Evolutionary conservation across 2,329 filamentous ascomycete genomes (phyloP).

Genomic region (Decorospora gaudefroyi): DNA sequence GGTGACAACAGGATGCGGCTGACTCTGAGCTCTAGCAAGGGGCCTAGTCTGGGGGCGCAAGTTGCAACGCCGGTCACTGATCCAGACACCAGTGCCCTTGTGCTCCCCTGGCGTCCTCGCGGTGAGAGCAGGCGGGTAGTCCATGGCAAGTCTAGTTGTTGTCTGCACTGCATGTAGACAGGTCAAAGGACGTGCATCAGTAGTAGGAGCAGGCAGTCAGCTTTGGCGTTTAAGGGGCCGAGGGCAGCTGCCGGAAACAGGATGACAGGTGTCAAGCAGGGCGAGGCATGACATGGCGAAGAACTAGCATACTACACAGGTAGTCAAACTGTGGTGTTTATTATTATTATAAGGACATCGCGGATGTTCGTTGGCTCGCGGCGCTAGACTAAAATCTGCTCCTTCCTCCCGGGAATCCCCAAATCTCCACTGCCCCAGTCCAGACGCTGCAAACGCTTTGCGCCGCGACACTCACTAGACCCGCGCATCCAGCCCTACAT

Average conservation of each 20-base stretch:
- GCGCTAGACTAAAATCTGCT: slow-evolving; percentile 27
- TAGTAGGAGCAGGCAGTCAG: slow-evolving; percentile 6
- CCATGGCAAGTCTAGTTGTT: too few species aligned
- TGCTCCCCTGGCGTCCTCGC: slow-evolving; percentile 13
- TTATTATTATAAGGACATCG: slow-evolving; percentile 9
- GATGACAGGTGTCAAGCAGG: slow-evolving; percentile 6
- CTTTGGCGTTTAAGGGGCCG: slow-evolving; percentile 1
- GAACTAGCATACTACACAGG: too few species aligned
- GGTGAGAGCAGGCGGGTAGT: not conserved
- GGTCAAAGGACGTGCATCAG: too few species aligned
- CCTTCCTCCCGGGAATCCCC: slow-evolving; percentile 26
- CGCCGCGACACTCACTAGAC: slow-evolving; percentile 21
- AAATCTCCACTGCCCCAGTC: slow-evolving; percentile 28
- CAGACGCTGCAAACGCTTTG: slow-evolving; percentile 20
- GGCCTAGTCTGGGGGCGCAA: slow-evolving; percentile 14
- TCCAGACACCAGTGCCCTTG: slow-evolving; percentile 11
- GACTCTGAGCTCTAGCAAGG: slow-evolving; percentile 25
- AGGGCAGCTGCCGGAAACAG: not conserved
- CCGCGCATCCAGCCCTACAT: slow-evolving; percentile 6
- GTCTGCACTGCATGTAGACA: too few species aligned
- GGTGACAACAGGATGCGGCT: slow-evolving; percentile 18
- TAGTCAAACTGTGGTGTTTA: too few species aligned
- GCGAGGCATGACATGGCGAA: slow-evolving; percentile 16
- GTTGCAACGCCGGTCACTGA: slow-evolving; percentile 8
- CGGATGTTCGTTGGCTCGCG: slow-evolving; percentile 10